phyloP scores from a whole-genome alignment of 129 eudicot species.

The Heracleum sosnowskyi region DNA sequence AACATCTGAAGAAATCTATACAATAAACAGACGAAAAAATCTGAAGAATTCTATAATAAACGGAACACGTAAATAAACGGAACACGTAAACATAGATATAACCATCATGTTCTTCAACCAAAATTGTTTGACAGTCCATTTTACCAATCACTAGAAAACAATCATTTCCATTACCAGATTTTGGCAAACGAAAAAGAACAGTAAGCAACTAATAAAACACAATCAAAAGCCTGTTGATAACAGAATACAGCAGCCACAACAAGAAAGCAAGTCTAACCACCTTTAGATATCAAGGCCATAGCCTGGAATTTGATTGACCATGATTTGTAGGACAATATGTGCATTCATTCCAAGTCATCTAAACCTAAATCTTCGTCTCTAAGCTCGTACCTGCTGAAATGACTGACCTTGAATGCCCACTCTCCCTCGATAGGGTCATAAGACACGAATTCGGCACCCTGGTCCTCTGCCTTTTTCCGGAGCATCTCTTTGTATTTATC shows the following conservation, averaged over 20 bases:
- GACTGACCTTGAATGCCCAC: conserved; percentile 86
- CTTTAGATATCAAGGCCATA: neutral
- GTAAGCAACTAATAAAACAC: neutral
- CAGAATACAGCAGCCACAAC: neutral
- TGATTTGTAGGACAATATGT: neutral
- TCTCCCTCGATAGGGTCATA: conserved; percentile 86
- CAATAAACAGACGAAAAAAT: too few relatives aligned
- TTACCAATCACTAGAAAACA: neutral
- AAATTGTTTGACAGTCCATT: neutral
- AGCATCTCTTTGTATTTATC: conserved; percentile 88
- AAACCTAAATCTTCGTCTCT: conserved; percentile 28
- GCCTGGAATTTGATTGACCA: neutral
- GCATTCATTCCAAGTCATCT: neutral
- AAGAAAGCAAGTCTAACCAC: neutral
- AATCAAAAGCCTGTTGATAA: neutral
- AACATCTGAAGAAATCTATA: too few relatives aligned
- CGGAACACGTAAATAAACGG: too few relatives aligned
- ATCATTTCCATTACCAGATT: neutral
- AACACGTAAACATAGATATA: neutral
- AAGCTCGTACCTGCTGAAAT: conserved; percentile 69
- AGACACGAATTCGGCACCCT: conserved; percentile 91
- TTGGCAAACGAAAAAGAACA: neutral
- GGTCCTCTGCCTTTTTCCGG: conserved; percentile 76
- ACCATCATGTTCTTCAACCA: neutral
- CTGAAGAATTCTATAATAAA: neutral